Evolutionary conservation across 257 asterid species (phyloP).

Genomic region (Nicotiana paniculata): DNA sequence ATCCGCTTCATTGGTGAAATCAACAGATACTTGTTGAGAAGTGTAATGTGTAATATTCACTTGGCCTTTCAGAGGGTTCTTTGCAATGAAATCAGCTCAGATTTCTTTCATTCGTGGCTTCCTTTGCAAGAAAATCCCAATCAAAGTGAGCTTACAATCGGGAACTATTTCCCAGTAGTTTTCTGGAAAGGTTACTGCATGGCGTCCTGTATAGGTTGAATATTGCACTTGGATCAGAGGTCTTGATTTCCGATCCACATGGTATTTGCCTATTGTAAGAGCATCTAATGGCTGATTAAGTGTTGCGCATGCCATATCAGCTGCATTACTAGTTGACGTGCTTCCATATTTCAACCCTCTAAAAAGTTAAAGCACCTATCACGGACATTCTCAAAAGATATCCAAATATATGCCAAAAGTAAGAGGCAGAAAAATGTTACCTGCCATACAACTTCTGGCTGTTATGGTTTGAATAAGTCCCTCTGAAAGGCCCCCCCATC

Average conservation of each 20-base stretch:
- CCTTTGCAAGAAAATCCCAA: background rate
- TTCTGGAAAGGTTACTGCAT: background rate
- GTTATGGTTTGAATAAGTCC: conserved; percentile 26
- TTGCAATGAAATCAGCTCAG: background rate
- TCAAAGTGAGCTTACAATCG: background rate
- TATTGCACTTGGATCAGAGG: background rate
- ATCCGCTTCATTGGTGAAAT: conserved; percentile 3
- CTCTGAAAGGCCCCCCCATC: conserved; percentile 33
- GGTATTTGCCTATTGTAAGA: background rate
- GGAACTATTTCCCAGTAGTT: background rate
- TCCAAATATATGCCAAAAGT: background rate
- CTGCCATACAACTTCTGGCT: conserved; percentile 38
- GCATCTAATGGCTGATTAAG: conserved; percentile 32
- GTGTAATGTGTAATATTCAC: background rate
- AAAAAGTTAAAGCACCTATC: background rate
- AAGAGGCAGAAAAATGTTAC: background rate
- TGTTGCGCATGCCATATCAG: conserved; percentile 41
- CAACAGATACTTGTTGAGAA: background rate
- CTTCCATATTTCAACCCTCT: conserved; percentile 52
- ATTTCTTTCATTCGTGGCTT: background rate
- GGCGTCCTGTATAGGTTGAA: background rate
- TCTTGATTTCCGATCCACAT: background rate
- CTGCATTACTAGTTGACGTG: conserved; percentile 30
- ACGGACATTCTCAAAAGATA: background rate
- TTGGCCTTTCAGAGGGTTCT: background rate